Conservation (phyloP, 1,139 yeast genomes). For the Spencermartinsiella ligniputridi region DNA sequence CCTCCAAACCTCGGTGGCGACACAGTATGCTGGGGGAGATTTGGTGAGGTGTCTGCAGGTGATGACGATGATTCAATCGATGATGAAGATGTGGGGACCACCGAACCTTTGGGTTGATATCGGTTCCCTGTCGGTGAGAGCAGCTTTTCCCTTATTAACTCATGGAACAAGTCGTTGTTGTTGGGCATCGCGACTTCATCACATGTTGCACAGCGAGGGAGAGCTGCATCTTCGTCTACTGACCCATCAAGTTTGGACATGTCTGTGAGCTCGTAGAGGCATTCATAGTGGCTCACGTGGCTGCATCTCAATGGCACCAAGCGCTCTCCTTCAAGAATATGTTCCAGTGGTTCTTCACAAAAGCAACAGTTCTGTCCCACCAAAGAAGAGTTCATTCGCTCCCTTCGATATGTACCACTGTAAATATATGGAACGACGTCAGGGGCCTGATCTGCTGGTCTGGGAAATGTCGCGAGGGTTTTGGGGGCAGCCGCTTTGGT, state of each 20-base stretch:
- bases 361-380: conserved; percentile 25
- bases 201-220: conserved; percentile 28
- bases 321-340: conserved; percentile 23
- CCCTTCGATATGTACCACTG: neutral
- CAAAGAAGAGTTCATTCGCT: conserved; percentile 13
- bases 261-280: conserved; percentile 23
- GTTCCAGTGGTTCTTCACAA: conserved; percentile 27
- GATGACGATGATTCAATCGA: neutral
- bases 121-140: conserved; percentile 2
- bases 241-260: conserved; percentile 9
- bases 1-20: neutral
- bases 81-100: neutral
- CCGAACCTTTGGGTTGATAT: neutral
- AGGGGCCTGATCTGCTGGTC: neutral
- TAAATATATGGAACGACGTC: conserved; percentile 15
- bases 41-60: neutral
- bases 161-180: conserved; percentile 19
- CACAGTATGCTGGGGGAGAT: neutral
- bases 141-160: conserved; percentile 20
- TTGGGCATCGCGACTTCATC: conserved; percentile 23
- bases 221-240: conserved; percentile 13
- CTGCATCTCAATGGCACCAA: conserved; percentile 22
- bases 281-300: conserved; percentile 26
- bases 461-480: neutral
- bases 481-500: neutral